A percentile compares a stretch with the other conserved stretches of the same genome.
These are phyloP conservation scores for Trypanosomatidae sp. DNA, from an alignment of 208 protist genomes.

Conservation along the genomic window DNA sequence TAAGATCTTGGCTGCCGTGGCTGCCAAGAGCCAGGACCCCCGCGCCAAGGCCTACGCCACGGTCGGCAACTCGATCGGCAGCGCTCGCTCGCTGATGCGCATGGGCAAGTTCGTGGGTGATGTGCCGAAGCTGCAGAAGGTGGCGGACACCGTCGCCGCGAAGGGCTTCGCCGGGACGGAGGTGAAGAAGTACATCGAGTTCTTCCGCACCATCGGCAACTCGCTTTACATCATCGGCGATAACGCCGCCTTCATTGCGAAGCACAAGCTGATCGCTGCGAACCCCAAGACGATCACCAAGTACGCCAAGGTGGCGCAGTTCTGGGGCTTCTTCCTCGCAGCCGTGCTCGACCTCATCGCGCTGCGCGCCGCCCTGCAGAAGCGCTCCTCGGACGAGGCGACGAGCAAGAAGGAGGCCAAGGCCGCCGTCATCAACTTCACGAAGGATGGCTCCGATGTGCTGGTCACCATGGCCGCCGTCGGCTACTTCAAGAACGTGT, in stretches of 20 bases:
- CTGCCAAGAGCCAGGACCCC: conserved; percentile 36
- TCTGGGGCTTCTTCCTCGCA: conserved; percentile 92
- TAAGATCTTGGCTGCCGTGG: conserved; percentile 70
- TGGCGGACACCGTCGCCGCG: conserved; percentile 25
- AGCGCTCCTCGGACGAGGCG: conserved; percentile 48
- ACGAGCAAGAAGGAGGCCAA: conserved; percentile 77
- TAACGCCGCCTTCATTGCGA: conserved; percentile 85
- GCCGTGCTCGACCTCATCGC: conserved; percentile 82
- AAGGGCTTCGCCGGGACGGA: conserved; percentile 50
- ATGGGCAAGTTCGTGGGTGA: conserved; percentile 91
- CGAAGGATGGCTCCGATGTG: conserved; percentile 80
- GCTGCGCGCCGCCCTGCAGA: conserved; percentile 55
- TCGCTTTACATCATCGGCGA: conserved; percentile 91
- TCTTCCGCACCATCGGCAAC: conserved; percentile 84
- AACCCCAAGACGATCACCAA: conserved; percentile 54
- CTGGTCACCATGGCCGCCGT: conserved; percentile 87
- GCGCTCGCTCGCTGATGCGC: conserved; percentile 87
- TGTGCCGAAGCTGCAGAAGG: conserved; percentile 77
- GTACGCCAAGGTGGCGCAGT: conserved; percentile 84
- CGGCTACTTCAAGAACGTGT: conserved; percentile 75
- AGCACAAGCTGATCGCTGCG: conserved; percentile 66
- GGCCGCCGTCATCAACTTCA: conserved; percentile 68
- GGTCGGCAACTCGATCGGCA: conserved; percentile 72
- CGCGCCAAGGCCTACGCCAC: conserved; percentile 45
- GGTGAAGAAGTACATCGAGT: conserved; percentile 74